phyloP scores from a whole-genome alignment of 2,329 filamentous ascomycete species.

The Coleophoma crateriformis region DNA sequence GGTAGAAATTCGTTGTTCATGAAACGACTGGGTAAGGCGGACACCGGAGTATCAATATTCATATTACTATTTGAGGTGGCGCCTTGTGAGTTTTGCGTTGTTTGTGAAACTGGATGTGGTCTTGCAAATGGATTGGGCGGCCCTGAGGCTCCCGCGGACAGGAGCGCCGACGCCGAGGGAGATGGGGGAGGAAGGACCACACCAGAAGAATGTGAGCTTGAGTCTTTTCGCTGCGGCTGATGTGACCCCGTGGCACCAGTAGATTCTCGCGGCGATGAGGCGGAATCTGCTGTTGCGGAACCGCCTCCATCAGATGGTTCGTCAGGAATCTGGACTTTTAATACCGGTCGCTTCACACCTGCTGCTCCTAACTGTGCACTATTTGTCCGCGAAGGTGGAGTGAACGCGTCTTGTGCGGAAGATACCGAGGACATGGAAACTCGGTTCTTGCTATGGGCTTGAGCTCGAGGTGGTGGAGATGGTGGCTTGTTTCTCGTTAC shows the following conservation, averaged over 20 bases:
- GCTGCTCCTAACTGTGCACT: conserved; percentile 55
- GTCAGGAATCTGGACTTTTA: conserved; percentile 93
- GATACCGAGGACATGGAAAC: conserved; percentile 45
- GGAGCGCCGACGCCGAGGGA: conserved; percentile 71
- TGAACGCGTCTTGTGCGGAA: conserved; percentile 61
- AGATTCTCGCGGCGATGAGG: conserved; percentile 36
- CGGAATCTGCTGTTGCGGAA: conserved; percentile 67
- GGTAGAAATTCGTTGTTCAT: conserved; percentile 83
- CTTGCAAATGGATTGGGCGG: conserved; percentile 94
- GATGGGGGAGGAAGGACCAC: conserved; percentile 90
- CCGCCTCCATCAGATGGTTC: conserved; percentile 72
- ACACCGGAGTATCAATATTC: conserved; percentile 79
- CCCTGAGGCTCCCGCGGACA: conserved; percentile 86
- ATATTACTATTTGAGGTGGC: conserved; percentile 27
- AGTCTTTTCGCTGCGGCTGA: conserved; percentile 16
- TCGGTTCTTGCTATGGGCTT: conserved; percentile 38
- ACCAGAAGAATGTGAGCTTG: conserved; percentile 54
- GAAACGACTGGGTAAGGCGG: conserved; percentile 86
- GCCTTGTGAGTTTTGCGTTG: conserved; percentile 18
- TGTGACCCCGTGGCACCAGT: conserved; percentile 17
- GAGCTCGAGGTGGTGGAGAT: conserved; percentile 43
- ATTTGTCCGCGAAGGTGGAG: conserved; percentile 72
- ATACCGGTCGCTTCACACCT: conserved; percentile 68
- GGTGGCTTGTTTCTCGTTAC: conserved; percentile 46
- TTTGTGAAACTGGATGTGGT: conserved; percentile 62